Conservation (phyloP, 2,329 filamentous ascomycete species). For the Epichloe gansuensis region DNA sequence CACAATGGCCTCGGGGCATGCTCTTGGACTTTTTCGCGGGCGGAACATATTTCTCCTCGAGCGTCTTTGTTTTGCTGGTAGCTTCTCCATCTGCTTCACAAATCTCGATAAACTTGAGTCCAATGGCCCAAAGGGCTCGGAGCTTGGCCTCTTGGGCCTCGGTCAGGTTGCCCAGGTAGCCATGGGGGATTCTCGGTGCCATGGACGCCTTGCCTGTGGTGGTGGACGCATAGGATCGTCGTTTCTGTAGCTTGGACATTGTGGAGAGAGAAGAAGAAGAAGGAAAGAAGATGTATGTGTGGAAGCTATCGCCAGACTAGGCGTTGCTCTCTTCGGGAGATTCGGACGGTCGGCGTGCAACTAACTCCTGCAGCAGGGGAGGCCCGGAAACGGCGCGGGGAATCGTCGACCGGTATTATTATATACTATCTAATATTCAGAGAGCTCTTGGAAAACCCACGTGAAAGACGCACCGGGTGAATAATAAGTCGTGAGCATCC, state of each 20-base stretch:
- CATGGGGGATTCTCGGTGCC: background rate
- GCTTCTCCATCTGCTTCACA: conserved; percentile 9
- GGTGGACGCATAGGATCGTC: background rate
- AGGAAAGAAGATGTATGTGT: no score
- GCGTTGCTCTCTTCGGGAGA: no score
- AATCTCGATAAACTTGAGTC: conserved; percentile 60
- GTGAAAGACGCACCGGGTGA: background rate
- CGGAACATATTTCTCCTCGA: conserved; percentile 20
- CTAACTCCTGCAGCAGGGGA: no score
- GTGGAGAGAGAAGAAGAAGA: no score
- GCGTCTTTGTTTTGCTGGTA: conserved; percentile 13
- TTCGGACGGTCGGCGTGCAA: no score
- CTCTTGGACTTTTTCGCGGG: conserved; percentile 15
- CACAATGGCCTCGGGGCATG: conserved; percentile 54
- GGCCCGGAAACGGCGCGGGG: no score
- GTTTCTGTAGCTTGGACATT: conserved; percentile 3
- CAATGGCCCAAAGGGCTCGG: conserved; percentile 64
- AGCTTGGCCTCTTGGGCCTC: conserved; percentile 70
- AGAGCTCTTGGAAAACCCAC: background rate
- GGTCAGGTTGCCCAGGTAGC: conserved; percentile 53
- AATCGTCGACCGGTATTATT: no score
- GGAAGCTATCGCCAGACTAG: no score
- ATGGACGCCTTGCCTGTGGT: background rate
- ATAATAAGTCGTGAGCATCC: background rate
- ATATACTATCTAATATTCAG: no score